Percentiles rank a stretch among this genome's conserved stretches.
phyloP scores from a whole-genome alignment of 768 basidiomycete genomes.

The Kwoniella mangroviensis region DNA sequence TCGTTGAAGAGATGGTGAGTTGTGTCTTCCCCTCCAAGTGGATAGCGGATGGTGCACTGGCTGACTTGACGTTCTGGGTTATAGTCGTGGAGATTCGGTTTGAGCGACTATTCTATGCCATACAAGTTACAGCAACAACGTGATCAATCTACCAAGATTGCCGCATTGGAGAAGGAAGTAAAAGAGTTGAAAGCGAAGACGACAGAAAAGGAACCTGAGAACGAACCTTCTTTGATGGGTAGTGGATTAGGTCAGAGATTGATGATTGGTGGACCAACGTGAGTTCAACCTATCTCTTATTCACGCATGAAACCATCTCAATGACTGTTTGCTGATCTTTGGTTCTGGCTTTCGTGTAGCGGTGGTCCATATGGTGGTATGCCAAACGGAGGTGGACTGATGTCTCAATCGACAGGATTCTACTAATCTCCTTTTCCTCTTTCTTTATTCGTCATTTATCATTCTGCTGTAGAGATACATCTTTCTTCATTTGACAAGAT shows the following conservation, averaged over 20 bases:
- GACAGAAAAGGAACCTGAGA: slow-evolving; percentile 70
- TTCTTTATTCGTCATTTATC: not conserved
- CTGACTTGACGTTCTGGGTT: too few species aligned
- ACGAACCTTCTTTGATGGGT: slow-evolving; percentile 87
- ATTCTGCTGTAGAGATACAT: not conserved
- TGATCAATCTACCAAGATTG: slow-evolving; percentile 64
- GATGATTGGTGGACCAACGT: slow-evolving; percentile 56
- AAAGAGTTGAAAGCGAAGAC: slow-evolving; percentile 86
- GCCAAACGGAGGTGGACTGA: slow-evolving; percentile 45
- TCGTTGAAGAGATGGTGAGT: slow-evolving; percentile 78
- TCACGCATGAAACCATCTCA: too few species aligned
- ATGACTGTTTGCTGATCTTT: not conserved
- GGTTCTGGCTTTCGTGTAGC: slow-evolving; percentile 1
- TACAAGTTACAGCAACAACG: slow-evolving; percentile 88
- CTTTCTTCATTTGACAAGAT: not conserved
- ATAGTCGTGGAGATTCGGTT: slow-evolving; percentile 86
- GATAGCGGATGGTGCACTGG: too few species aligned
- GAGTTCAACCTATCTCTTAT: slow-evolving; percentile 14
- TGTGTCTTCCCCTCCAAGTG: not conserved
- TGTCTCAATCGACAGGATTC: slow-evolving; percentile 49
- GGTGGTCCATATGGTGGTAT: slow-evolving; percentile 39
- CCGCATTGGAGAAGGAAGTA: slow-evolving; percentile 83
- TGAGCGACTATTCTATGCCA: slow-evolving; percentile 98
- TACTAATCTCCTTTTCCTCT: slow-evolving; percentile 24
- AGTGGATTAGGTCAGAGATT: slow-evolving; percentile 63